phyloP scores from a whole-genome alignment of 768 basidiomycete genomes.

The Strobilomyces dryophilus region DNA sequence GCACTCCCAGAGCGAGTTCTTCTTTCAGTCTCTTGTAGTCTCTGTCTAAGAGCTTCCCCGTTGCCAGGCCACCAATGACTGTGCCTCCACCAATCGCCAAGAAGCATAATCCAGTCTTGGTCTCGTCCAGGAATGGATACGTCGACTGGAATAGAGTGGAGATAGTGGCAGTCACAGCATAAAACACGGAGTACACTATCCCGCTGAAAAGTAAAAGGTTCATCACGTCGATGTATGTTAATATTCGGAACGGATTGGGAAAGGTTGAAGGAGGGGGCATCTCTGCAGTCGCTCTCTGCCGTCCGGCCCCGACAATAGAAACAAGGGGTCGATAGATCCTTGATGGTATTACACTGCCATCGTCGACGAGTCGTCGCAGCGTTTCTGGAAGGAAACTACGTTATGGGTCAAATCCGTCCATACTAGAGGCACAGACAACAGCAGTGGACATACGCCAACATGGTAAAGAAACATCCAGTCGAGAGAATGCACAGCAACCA shows the following conservation, averaged over 20 bases:
- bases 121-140: conserved; percentile 48
- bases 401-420: neutral
- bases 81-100: conserved; percentile 73
- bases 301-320: conserved; percentile 22
- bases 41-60: conserved; percentile 61
- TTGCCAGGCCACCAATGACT: conserved; percentile 51
- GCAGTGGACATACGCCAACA: conserved; percentile 10
- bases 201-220: conserved; percentile 48
- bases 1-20: conserved; percentile 9
- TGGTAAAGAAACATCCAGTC: conserved; percentile 9
- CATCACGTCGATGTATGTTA: conserved; percentile 36
- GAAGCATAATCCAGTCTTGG: conserved; percentile 71
- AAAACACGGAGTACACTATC: conserved; percentile 49
- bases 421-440: neutral
- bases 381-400: conserved; percentile 23
- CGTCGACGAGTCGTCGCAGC: conserved; percentile 21
- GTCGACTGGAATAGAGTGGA: conserved; percentile 46
- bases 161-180: conserved; percentile 41
- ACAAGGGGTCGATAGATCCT: conserved; percentile 27
- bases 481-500: conserved; percentile 20
- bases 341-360: conserved; percentile 28
- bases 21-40: conserved; percentile 50
- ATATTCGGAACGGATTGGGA: conserved; percentile 36
- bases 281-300: conserved; percentile 3
- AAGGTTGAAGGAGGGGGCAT: conserved; percentile 20